phyloP scores from a whole-genome alignment of 768 basidiomycete genomes.

The Phaeotremella skinneri region DNA sequence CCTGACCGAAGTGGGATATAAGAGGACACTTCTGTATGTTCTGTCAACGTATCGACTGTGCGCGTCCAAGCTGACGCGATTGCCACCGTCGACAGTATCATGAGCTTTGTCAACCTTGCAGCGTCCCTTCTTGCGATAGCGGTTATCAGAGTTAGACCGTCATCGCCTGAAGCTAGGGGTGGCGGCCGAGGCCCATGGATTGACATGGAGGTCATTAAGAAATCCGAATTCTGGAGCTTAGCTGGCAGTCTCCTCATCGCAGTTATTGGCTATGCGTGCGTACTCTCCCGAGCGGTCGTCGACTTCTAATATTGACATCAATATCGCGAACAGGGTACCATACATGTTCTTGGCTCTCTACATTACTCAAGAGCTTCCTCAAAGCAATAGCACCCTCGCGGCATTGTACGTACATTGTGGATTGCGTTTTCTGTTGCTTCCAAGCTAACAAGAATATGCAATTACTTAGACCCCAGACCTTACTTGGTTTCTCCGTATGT shows the following conservation, averaged over 20 bases:
- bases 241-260: slow-evolving; percentile 22
- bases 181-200: slow-evolving; percentile 28
- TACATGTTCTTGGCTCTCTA: slow-evolving; percentile 4
- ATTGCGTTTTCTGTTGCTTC: background rate
- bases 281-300: background rate
- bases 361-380: background rate
- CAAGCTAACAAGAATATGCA: no score
- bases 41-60: background rate
- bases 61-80: background rate
- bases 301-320: background rate
- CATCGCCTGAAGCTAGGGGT: slow-evolving; percentile 31
- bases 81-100: slow-evolving; percentile 20
- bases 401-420: slow-evolving; percentile 11
- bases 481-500: slow-evolving; percentile 24
- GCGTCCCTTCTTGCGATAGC: slow-evolving; percentile 16
- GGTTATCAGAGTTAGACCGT: slow-evolving; percentile 28
- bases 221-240: slow-evolving; percentile 31
- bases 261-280: slow-evolving; percentile 27
- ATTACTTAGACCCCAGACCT: slow-evolving; percentile 23
- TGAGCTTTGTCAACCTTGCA: slow-evolving; percentile 27
- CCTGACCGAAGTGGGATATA: slow-evolving; percentile 32
- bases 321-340: slow-evolving; percentile 4
- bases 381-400: slow-evolving; percentile 22
- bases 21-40: slow-evolving; percentile 38
- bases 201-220: slow-evolving; percentile 20